These are phyloP conservation scores for Geranium brycei DNA, from an alignment of 345 rosid species.

Conservation along the genomic window DNA sequence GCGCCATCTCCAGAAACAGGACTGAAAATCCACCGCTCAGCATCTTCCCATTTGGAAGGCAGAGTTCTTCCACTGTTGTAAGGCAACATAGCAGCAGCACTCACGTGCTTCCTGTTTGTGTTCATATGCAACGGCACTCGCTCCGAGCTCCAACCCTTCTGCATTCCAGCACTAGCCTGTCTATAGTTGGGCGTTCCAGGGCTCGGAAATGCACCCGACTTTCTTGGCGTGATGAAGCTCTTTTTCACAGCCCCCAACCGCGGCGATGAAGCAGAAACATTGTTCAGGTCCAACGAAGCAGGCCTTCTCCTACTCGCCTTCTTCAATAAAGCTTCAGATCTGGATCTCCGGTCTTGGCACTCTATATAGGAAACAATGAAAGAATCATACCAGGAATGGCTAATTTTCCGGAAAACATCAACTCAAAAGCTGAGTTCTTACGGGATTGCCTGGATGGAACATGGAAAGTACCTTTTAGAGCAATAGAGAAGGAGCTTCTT, in stretches of 20 bases:
- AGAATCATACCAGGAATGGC: not conserved
- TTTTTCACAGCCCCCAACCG: constrained; percentile 39
- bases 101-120: constrained; percentile 44
- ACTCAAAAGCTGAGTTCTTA: not conserved
- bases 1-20: constrained; percentile 63
- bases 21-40: constrained; percentile 97
- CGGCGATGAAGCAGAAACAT: constrained; percentile 55
- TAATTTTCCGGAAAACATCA: not conserved
- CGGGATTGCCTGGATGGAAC: not conserved
- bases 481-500: constrained; percentile 74
- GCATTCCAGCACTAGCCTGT: constrained; percentile 46
- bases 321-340: constrained; percentile 53
- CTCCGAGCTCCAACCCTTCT: constrained; percentile 96
- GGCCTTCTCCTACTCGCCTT: constrained; percentile 56
- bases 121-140: constrained; percentile 50
- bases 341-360: constrained; percentile 64
- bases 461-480: constrained; percentile 50
- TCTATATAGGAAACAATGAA: constrained; percentile 25
- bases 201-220: constrained; percentile 64
- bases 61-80: constrained; percentile 61
- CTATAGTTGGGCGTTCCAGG: constrained; percentile 76
- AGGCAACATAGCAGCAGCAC: constrained; percentile 40
- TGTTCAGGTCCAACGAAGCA: constrained; percentile 66
- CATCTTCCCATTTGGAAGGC: constrained; percentile 99
- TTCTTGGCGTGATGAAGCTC: constrained; percentile 35